Base-by-base conservation (phyloP, 192 early-diverging fungal genomes). In the Pilaira anomala region DNA sequence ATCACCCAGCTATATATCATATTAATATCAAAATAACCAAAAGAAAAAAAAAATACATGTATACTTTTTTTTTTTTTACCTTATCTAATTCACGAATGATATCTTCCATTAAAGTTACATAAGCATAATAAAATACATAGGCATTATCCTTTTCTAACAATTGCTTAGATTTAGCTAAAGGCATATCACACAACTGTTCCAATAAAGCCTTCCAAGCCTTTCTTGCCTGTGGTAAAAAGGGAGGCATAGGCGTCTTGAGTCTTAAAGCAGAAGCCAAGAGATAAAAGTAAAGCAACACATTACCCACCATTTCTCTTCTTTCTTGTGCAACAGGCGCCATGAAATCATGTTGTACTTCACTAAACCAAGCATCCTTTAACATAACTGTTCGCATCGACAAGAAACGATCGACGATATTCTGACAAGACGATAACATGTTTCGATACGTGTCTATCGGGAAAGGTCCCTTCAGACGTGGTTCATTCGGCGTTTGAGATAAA, bases 201-300 rank as follows among this genome's bases (percentile, higher is more conserved):
- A 90, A 76, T 19, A 92, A 69, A 7, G 73, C 51, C 18, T 78
- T 57, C 60, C 89, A 83, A 9, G 87, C 86, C 19, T 80, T 77
- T 40, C 78, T 75, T 5, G 89, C 84, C 0, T 90, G 88, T 7
- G 92, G 92, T 28, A 92, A 76, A 63, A 83, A 85, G 0, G 88
- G 85, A 2, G 92, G 92, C 67, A 94, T 68, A 18, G 92, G 92
- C n/a, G 87, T 86, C 60, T 91, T 92, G 48, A 94, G 79, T 0
- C 85, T 76, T 30, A 91, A 63, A n/a, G 92, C 91, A 16, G 88
- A 89, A 1, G 92, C 90, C 53, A 94, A 68, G 9, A 89, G 80
- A 54, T 92, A 92, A 76, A 91, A 88, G 53, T 87, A 87, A 11
- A 94, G 76, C 1, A 89, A 63, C 1, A 91, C 83, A 60, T 86